Evolutionary conservation across 306 rosid genomes (phyloP).

Genomic region (Nissolia schottii): DNA sequence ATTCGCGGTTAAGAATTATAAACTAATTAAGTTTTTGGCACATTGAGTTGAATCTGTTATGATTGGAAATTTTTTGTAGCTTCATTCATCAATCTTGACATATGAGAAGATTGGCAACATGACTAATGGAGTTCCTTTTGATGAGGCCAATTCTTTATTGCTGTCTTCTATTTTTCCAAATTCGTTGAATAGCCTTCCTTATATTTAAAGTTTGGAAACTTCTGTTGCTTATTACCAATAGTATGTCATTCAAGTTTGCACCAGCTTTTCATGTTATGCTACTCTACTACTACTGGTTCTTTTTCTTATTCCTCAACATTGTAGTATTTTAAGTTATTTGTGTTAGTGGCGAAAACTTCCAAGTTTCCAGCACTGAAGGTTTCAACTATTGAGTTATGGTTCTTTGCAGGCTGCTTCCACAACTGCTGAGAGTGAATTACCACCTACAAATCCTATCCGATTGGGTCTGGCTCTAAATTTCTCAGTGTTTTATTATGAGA

Average conservation of each 20-base stretch:
- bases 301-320: background rate
- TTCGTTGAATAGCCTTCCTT: background rate
- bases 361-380: background rate
- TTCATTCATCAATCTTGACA: background rate
- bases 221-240: background rate
- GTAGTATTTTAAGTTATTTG: background rate
- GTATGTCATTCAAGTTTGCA: background rate
- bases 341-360: background rate
- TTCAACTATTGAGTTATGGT: background rate
- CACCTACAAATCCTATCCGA: constrained; percentile 71
- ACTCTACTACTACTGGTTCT: background rate
- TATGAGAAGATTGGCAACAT: background rate
- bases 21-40: background rate
- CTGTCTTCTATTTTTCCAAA: background rate
- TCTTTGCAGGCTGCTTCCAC: constrained; percentile 54
- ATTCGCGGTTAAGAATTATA: background rate
- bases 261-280: background rate
- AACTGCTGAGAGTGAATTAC: constrained; percentile 59
- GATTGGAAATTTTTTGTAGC: background rate
- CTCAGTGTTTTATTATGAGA: constrained; percentile 83
- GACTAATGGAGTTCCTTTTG: background rate
- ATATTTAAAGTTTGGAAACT: background rate
- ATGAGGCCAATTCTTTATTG: background rate
- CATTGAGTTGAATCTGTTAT: background rate
- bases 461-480: constrained; percentile 73